A percentile compares a stretch with the other conserved stretches of the same genome.
These are phyloP conservation scores for Podaxis carcinomalis DNA, from an alignment of 768 basidiomycete species.

Conservation along the genomic window DNA sequence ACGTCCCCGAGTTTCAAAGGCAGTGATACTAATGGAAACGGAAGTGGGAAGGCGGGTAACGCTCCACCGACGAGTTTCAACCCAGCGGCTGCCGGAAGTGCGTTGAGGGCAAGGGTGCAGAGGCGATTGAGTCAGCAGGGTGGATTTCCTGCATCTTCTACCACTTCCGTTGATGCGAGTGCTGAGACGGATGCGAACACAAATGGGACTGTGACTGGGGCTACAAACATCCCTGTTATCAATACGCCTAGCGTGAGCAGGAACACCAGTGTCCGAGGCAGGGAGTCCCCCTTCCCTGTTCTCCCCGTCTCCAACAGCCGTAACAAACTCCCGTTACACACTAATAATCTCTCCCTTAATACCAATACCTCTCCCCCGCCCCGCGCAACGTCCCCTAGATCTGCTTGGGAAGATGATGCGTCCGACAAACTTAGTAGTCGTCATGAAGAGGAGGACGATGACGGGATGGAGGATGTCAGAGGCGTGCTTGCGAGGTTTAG, in stretches of 20 bases:
- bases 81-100: not conserved
- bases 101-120: constrained; percentile 9
- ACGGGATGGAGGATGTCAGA: constrained; percentile 9
- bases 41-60: not conserved
- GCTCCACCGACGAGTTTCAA: constrained; percentile 5
- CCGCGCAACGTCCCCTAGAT: not conserved
- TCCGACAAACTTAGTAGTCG: not conserved
- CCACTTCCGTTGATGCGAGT: not conserved
- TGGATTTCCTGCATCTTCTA: not conserved
- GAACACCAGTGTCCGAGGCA: constrained; percentile 28
- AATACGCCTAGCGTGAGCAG: not conserved
- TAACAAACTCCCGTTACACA: not conserved
- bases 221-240: not conserved
- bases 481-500: constrained; percentile 13
- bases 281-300: constrained; percentile 48
- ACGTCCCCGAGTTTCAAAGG: not conserved
- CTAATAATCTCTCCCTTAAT: not conserved
- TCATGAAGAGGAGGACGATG: not conserved
- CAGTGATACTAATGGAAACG: not conserved
- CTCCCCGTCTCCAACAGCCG: constrained; percentile 19
- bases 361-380: not conserved
- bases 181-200: not conserved
- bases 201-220: not conserved
- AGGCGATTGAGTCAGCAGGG: constrained; percentile 2
- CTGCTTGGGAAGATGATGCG: not conserved